Conservation (phyloP, 2,329 filamentous ascomycete species). For the Hypoxylon sp. region DNA sequence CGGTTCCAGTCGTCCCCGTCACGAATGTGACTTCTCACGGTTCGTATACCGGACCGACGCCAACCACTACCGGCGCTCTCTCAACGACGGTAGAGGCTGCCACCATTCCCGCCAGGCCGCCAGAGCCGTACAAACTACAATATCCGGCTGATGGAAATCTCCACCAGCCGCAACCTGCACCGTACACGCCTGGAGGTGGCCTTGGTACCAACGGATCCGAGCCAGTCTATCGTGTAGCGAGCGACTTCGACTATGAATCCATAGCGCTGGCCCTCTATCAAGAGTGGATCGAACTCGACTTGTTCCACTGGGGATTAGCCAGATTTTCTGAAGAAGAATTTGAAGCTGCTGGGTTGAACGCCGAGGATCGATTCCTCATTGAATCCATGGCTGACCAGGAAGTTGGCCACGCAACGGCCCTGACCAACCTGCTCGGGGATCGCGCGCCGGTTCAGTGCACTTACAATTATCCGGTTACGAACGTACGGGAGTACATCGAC, state of each 20-base stretch:
- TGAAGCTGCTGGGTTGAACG: constrained; percentile 72
- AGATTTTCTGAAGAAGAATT: constrained; percentile 79
- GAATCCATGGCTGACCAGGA: constrained; percentile 84
- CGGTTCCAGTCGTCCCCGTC: constrained; percentile 51
- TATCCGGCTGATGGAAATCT: constrained; percentile 80
- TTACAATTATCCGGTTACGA: constrained; percentile 84
- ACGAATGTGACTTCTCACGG: constrained; percentile 76
- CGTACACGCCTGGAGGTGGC: constrained; percentile 79
- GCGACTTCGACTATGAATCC: constrained; percentile 87
- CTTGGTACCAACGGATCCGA: constrained; percentile 81
- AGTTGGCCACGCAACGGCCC: constrained; percentile 79
- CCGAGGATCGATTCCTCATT: constrained; percentile 77
- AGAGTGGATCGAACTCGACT: constrained; percentile 86
- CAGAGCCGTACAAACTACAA: constrained; percentile 71
- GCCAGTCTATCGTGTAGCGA: constrained; percentile 81
- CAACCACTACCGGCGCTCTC: constrained; percentile 77
- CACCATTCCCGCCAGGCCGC: constrained; percentile 68
- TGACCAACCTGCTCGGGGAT: constrained; percentile 81
- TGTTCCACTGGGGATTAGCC: constrained; percentile 81
- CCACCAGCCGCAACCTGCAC: constrained; percentile 75
- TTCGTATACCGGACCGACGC: constrained; percentile 72
- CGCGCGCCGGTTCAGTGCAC: constrained; percentile 79
- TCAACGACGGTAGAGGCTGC: constrained; percentile 68
- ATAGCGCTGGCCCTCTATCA: constrained; percentile 81
- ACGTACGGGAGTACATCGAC: constrained; percentile 81